Evolutionary conservation across 495 filamentous ascomycete species (phyloP).

Genomic region (Aspergillus haitiensis): DNA sequence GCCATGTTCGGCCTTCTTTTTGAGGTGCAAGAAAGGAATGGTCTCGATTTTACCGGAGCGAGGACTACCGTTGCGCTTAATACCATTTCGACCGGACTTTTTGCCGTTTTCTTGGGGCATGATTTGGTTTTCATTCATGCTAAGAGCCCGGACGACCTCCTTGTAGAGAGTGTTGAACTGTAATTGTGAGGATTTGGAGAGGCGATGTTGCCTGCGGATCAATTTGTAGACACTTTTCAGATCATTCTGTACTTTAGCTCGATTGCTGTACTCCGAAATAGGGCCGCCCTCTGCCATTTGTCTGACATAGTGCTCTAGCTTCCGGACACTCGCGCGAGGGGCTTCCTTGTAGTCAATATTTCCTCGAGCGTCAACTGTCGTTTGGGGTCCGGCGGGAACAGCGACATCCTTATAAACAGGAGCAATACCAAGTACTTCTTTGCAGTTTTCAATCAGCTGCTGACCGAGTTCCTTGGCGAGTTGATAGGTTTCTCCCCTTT

Average conservation of each 20-base stretch:
- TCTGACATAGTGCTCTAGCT: constrained; percentile 96
- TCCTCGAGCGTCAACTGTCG: constrained; percentile 83
- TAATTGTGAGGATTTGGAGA: constrained; percentile 89
- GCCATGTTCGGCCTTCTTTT: constrained; percentile 88
- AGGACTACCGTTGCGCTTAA: constrained; percentile 51
- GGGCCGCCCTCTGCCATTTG: constrained; percentile 99
- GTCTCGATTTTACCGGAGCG: constrained; percentile 92
- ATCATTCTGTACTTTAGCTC: constrained; percentile 96
- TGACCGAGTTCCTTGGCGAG: constrained; percentile 94
- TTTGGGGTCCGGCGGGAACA: constrained; percentile 86
- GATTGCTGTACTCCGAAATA: constrained; percentile 97
- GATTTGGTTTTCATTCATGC: constrained; percentile 97
- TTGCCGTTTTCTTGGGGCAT: constrained; percentile 82
- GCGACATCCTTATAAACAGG: constrained; percentile 96
- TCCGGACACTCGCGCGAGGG: constrained; percentile 85
- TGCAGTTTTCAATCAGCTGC: constrained; percentile 96
- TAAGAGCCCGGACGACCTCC: constrained; percentile 86
- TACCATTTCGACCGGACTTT: constrained; percentile 61
- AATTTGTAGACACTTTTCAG: constrained; percentile 92
- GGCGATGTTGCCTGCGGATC: constrained; percentile 93
- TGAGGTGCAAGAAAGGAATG: constrained; percentile 95
- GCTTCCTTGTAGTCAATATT: constrained; percentile 87
- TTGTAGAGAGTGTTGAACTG: constrained; percentile 94
- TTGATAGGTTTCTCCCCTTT: constrained; percentile 94
- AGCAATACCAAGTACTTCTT: constrained; percentile 76